Percentiles rank a stretch among this genome's conserved stretches.
Conservation (phyloP, 352 stramenopile species). For the Phytophthora constricta region DNA sequence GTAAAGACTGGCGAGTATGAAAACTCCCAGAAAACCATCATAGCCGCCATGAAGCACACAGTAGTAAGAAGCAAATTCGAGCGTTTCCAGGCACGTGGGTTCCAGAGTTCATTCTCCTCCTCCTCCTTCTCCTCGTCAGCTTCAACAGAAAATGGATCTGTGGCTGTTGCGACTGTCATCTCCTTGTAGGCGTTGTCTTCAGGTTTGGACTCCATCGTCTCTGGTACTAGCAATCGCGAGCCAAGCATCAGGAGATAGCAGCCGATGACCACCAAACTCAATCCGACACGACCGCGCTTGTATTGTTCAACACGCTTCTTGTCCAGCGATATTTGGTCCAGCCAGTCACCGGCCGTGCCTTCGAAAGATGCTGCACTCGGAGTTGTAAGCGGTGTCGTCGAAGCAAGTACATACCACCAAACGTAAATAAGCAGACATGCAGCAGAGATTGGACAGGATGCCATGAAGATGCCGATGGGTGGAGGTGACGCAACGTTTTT, state of each 20-base stretch:
- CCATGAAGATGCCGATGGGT: conserved; percentile 80
- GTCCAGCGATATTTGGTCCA: conserved; percentile 90
- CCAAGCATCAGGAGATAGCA: conserved; percentile 82
- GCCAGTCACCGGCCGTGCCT: conserved; percentile 81
- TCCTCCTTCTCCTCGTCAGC: conserved; percentile 44
- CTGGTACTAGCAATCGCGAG: conserved; percentile 79
- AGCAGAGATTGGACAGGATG: conserved; percentile 60
- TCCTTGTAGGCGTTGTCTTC: conserved; percentile 85
- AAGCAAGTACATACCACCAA: conserved; percentile 83
- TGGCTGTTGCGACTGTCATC: conserved; percentile 41
- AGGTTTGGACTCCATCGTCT: conserved; percentile 78
- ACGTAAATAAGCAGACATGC: conserved; percentile 73
- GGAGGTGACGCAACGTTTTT: conserved; percentile 89
- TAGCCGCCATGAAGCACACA: conserved; percentile 80
- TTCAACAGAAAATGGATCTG: conserved; percentile 67
- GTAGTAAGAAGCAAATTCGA: conserved; percentile 90
- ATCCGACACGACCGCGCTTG: conserved; percentile 86
- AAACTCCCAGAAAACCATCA: conserved; percentile 97
- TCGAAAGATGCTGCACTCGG: conserved; percentile 86
- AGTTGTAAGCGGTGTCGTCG: conserved; percentile 45
- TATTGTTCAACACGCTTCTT: conserved; percentile 78
- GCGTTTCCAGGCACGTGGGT: conserved; percentile 90
- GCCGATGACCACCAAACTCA: conserved; percentile 83
- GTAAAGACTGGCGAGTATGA: conserved; percentile 95
- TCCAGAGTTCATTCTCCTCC: conserved; percentile 81